Evolutionary conservation across 768 basidiomycete species (phyloP), one percentile per base, ranked within the genome.

Genomic region (Lactifluus echinatus): DNA sequence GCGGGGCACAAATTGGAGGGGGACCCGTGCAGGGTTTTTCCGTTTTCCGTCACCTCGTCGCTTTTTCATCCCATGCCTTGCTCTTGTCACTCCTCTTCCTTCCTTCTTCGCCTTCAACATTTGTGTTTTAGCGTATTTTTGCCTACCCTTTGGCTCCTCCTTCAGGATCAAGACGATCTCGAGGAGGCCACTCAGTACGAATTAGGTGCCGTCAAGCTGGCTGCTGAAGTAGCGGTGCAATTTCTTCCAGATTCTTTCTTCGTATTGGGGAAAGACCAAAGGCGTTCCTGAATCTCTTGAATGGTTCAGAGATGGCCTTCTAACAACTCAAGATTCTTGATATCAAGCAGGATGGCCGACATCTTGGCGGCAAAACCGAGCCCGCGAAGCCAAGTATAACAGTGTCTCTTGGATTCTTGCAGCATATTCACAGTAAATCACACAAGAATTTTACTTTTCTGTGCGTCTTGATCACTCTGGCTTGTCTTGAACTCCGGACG

Each of bases 391-490:
- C 48, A 59, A 55, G 58, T 34, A 36, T 26, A 59, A 53, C 21
- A 55, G 40, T n/a, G 29, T 39, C 34, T 45, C 28, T 55, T 44
- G 48, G 3, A 23, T 37, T 55, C 53, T 59, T 59, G 58, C 40
- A 36, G 36, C 42, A 37, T n/a, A 36, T 55, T 55, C 42, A 55
- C 40, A 37, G 58, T 26, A 45, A 54, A 55, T 59, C 58, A 55
- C 58, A 50, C 58, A 29, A 19, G 40, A 42, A 19, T 37, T 12
- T 26, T 55, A 40, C 6, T 21, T 49, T 44, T 43, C 19, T 21
- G 55, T 23, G 43, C 31, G 50, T 59, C 53, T 59, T 59, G 47
- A 50, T 59, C 58, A 59, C 58, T 59, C 58, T 58, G 33, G 29
- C 57, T 59, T 59, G 58, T 37, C 53, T 55, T 37, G 33, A 29